Conservation (phyloP, 495 filamentous ascomycete species). For the Neurospora pannonica region DNA sequence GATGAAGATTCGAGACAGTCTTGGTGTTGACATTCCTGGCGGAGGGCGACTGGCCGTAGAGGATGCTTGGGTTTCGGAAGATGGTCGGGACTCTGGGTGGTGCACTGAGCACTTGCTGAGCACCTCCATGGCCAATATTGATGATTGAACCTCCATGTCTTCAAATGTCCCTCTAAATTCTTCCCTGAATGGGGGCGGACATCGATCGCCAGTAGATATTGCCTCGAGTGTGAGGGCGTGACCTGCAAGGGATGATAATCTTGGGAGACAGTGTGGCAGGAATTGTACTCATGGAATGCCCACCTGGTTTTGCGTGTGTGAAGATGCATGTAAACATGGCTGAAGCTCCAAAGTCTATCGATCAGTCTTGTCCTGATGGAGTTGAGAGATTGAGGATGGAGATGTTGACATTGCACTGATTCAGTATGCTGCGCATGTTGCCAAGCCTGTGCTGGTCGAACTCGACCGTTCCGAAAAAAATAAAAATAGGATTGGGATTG, state of each 20-base stretch:
- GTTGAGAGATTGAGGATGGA: background rate
- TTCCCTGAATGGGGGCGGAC: background rate
- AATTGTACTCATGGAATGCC: background rate
- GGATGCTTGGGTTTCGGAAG: background rate
- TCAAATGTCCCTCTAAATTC: background rate
- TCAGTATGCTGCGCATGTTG: background rate
- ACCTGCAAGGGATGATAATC: background rate
- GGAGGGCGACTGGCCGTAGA: background rate
- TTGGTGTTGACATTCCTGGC: background rate
- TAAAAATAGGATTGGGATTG: background rate
- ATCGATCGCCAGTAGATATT: background rate
- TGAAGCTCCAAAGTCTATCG: no score
- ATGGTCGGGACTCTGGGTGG: background rate
- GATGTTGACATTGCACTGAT: background rate
- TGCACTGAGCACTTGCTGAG: background rate
- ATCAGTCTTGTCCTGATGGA: background rate
- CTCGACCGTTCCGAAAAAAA: background rate
- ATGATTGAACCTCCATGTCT: background rate
- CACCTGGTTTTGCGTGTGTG: background rate
- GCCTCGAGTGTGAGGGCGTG: background rate
- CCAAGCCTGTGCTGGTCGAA: background rate
- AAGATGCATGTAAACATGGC: background rate
- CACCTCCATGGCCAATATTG: background rate
- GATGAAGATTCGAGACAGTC: constrained; percentile 2
- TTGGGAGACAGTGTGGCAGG: background rate